Evolutionary conservation across 2,329 filamentous ascomycete genomes (phyloP), one percentile per base, ranked within the genome.

Genomic region (Cladosporium sp.): DNA sequence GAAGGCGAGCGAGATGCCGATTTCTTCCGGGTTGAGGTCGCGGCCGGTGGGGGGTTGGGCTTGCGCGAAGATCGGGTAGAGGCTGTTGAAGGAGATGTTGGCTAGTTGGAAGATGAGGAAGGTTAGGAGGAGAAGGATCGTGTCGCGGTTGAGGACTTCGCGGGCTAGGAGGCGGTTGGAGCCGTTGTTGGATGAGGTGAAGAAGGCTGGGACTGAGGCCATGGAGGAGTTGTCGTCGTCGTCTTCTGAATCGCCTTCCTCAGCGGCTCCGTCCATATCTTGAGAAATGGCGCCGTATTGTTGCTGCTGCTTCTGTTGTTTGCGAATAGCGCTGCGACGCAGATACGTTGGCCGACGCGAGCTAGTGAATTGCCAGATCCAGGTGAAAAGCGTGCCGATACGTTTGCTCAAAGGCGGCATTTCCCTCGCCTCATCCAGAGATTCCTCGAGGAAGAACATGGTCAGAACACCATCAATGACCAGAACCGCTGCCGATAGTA

Each of bases 91-190:
- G 3, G 89, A 90, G 57, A 96, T 89, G 67, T 97, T 97, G 53
- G 87, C 84, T 4, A 98, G 77, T 62, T 96, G 91, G 64, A 97
- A 98, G 43, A 97, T 85, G 38, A 96, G 80, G 63, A 95, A 97
- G 0, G 91, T 94, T 46, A 81, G 67, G 5, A 98, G 78, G 0
- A 98, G 78, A 2, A 94, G 73, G 11, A 96, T 67, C 0, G 90
- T 95, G 52, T 93, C 90, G 51, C 83, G 78, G 61, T 88, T 95
- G 43, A 92, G 76, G 1, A 95, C 70, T 43, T 82, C 74, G 32
- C 78, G 78, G 19, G 71, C 73, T 1, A 74, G 73, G 9, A 84
- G 69, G n/a, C 72, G 72, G 49, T 69, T 70, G 18, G 39, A 59
- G 67, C n/a, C 75, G 68, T 7, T 71, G 68, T 38, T 25, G 12